Base-by-base conservation (phyloP, 2,329 filamentous ascomycete genomes). In the Aspergillus japonicus region DNA sequence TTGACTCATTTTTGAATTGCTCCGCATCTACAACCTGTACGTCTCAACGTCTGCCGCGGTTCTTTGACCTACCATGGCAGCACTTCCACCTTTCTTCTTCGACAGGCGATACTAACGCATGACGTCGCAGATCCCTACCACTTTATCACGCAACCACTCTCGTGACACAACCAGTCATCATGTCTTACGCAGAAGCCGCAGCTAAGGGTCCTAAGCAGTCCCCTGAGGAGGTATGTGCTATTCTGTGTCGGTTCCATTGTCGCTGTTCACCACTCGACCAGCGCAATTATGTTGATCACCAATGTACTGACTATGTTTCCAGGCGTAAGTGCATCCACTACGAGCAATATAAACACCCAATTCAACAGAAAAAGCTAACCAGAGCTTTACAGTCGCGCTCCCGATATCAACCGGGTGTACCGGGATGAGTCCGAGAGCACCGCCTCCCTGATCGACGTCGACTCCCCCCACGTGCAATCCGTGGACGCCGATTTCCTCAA, bases 161-260 rank as follows among this genome's bases (percentile, higher is more conserved):
- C 16, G 29, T 33, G 29, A 47, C 33, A 42, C 54, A 58, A 56
- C 53, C 49, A 48, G 58, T 47, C 61, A 73, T 53, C 56, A 82
- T 81, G 80, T 81, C 78, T 62, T 82, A 82, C 71, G 80, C 80
- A 64, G 74, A 79, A 67, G 77, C 76, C 68, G 79, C 79, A 56
- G 76, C 79, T 50, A 78, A 76, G 64, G 78, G 78, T 48, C 73
- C 78, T 7, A 78, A 78, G 67, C 80, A 82, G 67, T 71, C 76
- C 51, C 73, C 78, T 8, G 74, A 80, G 72, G 78, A 82, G 61
- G 80, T 81, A 70, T 70, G 75, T 71, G n/a, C 39, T 16, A 44
- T 33, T 31, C 33, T 24, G 42, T 26, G 29, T 50, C 26, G 1
- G 14, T 12, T 16, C 11, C 33, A 4, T 35, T 35, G 14, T 35